Base-by-base conservation (phyloP, 2,329 filamentous ascomycete genomes). In the Pseudodiploospora longispora region DNA sequence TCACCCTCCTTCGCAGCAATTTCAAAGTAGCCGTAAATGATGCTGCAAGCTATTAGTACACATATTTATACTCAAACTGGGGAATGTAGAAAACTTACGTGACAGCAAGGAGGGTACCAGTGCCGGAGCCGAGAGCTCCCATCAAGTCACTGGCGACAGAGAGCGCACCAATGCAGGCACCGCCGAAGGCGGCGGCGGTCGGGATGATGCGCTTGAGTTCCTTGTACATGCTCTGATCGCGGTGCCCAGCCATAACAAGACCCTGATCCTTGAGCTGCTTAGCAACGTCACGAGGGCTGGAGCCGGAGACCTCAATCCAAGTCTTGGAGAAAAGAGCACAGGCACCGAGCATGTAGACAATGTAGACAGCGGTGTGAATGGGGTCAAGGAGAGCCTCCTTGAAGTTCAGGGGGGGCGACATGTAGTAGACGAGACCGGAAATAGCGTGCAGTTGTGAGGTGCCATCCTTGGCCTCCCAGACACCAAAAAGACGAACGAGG, bases 181-280 rank as follows among this genome's bases (percentile, higher is more conserved):
- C 93, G 69, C 94, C 93, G 56, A 98, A 98, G 59, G 94, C 93
- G 53, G 93, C 93, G 50, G 93, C 94, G 49, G 93, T 97, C 52
- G 93, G 94, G 54, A 98, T 98, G 60, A 98, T 93, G 62, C 93
- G 86, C 86, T 98, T 98, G 53, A 98, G 82, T 74, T 98, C 93
- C 78, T 95, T 95, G 82, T 98, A 98, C 93, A 98, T 98, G 76
- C 87, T 94, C 79, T 97, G 91, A 69, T 98, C 94, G 73, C 93
- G 87, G 77, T 98, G 93, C 63, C 93, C 93, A 61, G 93, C 91
- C 94, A 98, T 98, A 57, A 98, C 91, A 47, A 98, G 84, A 65
- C 93, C 93, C 73, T 98, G 93, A 63, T 98, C 94, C 83, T 98
- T 98, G 68, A 98, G 83, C 75, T 97, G 93, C 82, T 98, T 98